A percentile compares a stretch with the other conserved stretches of the same genome.
These are phyloP conservation scores for Hanseniaspora meyeri DNA, from an alignment of 805 yeast genomes.

Conservation along the genomic window DNA sequence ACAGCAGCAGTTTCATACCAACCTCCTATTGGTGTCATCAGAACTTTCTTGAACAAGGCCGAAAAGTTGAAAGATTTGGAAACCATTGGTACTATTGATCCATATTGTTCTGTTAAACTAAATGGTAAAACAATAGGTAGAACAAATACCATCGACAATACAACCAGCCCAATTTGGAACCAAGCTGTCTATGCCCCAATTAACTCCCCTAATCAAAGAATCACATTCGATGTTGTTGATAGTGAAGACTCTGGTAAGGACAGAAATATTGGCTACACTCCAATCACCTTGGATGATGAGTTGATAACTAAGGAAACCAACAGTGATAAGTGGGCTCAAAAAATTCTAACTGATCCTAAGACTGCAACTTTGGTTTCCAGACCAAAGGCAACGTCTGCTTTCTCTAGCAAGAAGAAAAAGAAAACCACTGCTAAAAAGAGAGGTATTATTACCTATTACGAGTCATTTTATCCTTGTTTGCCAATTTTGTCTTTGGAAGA, in stretches of 20 bases:
- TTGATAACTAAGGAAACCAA: constrained; percentile 49
- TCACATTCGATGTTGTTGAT: constrained; percentile 87
- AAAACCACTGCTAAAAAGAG: constrained; percentile 15
- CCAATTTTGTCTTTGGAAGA: constrained; percentile 74
- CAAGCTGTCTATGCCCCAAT: constrained; percentile 73
- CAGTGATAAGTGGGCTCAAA: constrained; percentile 46
- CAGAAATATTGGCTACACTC: constrained; percentile 75
- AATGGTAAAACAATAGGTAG: constrained; percentile 69
- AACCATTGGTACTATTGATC: constrained; percentile 82
- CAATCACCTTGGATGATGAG: constrained; percentile 46
- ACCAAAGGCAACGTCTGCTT: constrained; percentile 53
- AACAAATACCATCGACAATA: constrained; percentile 54
- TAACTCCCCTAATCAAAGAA: constrained; percentile 66
- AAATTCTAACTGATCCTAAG: constrained; percentile 43
- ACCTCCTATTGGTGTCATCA: constrained; percentile 88
- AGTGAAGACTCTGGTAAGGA: constrained; percentile 68
- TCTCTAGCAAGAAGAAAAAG: constrained; percentile 19
- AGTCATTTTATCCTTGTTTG: constrained; percentile 72
- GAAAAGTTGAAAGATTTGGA: constrained; percentile 71
- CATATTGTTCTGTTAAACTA: constrained; percentile 68
- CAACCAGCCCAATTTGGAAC: constrained; percentile 73
- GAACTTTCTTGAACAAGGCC: constrained; percentile 61
- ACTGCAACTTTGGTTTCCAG: constrained; percentile 47
- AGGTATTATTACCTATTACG: constrained; percentile 60
- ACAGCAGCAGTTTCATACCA: constrained; percentile 64